Evolutionary conservation across 768 basidiomycete species (phyloP).

Genomic region (Kondoa malvinella): DNA sequence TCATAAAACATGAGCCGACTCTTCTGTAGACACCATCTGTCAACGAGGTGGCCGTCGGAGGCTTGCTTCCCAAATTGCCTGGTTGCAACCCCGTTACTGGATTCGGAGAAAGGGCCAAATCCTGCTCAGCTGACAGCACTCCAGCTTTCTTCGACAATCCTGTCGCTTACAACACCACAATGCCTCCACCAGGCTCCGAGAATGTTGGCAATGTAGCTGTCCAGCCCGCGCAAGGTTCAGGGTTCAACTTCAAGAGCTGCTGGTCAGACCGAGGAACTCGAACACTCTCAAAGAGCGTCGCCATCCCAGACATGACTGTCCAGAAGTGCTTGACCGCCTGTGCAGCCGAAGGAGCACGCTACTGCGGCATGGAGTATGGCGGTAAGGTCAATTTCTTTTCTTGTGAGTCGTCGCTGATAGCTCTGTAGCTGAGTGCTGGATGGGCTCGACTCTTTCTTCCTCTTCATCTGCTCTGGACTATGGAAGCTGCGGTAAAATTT

Average conservation of each 20-base stretch:
- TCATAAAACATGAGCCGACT: too few species aligned
- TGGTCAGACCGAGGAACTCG: background rate
- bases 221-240: background rate
- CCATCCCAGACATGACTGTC: background rate
- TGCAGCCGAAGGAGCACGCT: background rate
- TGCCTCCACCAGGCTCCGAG: background rate
- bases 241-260: background rate
- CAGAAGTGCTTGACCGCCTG: background rate
- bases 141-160: background rate
- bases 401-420: background rate
- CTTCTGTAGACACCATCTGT: constrained; percentile 22
- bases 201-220: background rate
- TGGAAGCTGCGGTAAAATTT: background rate
- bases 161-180: constrained; percentile 5
- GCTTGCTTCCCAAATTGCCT: constrained; percentile 16
- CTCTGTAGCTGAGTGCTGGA: background rate
- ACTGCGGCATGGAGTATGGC: background rate
- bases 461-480: background rate
- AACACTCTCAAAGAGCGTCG: background rate
- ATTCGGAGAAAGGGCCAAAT: constrained; percentile 9
- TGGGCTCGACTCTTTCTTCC: background rate
- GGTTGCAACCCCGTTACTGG: constrained; percentile 26
- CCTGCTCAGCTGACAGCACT: background rate
- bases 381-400: background rate
- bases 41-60: constrained; percentile 20